Base-by-base conservation (phyloP, 169 alveolate species). In the Cryptosporidium baileyi region DNA sequence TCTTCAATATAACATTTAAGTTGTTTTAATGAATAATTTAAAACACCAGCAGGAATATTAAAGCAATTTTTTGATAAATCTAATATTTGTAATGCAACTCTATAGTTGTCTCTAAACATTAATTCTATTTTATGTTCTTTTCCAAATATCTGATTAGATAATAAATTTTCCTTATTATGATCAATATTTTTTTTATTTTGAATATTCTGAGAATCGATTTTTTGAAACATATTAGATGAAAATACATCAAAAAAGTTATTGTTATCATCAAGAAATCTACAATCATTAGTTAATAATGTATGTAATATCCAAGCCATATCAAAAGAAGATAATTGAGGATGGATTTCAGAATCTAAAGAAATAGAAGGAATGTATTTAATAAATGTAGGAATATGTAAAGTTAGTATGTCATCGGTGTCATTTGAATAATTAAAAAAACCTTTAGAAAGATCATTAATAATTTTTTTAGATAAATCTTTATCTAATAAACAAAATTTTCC, bases 221-320 rank as follows among this genome's bases (percentile, higher is more conserved):
- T 57, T 24, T 57, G 22, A 5, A 4, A 4, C 15, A 47, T 47
- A 11, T 62, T 47, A 2, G 81, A 65, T 1, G 81, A 65, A 65
- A 65, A 45, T 11, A 62, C 60, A 32, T 65, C 81, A 61, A 65
- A 11, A 15, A 65, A 44, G 63, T 62, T 65, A 19, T 65, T 62
- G 9, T 22, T 38, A 3, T 34, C 54, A 51, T 65, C 81, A 4
- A 17, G 51, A 26, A 51, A 13, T 74, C 67, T 51, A 32, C 85
- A 38, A 24, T 57, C 65, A 13, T 57, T 57, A 24, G 85, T 74
- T 1, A 74, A 28, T n/a, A 57, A 36, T 22, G 85, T 36, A 57
- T 74, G 85, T 32, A 74, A 45, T 32, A 74, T 54, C 8, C 19
- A 45, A 22, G 85, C 85, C 85, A 74, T 74, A 30, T 74, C 85